Base-by-base conservation (phyloP, 2,329 filamentous ascomycete genomes). In the Fusarium sp. region DNA sequence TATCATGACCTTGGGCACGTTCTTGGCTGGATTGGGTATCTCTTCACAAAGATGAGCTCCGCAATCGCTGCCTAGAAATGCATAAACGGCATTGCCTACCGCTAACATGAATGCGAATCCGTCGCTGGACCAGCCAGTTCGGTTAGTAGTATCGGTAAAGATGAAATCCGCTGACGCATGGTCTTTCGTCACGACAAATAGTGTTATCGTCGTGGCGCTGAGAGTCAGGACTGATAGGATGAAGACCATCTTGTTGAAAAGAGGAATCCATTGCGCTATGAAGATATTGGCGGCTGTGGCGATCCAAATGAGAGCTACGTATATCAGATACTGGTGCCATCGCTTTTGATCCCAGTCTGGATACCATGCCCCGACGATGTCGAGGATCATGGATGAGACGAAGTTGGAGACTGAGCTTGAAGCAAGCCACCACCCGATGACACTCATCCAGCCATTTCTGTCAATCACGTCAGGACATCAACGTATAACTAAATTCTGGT, bases 311-410 rank as follows among this genome's bases (percentile, higher is more conserved):
- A 89, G 90, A 9, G 82, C 89, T 42, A 91, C 86, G 79, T 93
- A 93, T 60, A 93, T 90, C 17, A 93, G 81, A 79, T 93, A 93
- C 68, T 92, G 89, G 73, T 93, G 91, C 89, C 90, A 93, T 20
- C 87, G 78, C 72, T 91, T 79, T 6, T 87, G 72, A 12, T 84
- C 82, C 78, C 90, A 93, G 48, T 81, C 83, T 2, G 87, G 83
- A 73, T 91, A 15, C 74, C 73, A 76, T 1, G 72, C 69, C 4
- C 60, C 36, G 4, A 61, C 58, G 9, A 76, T 74, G 10, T 73
- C 69, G 13, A 76, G 71, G 12, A 76, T 71, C 74, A 76, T 76
- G 1, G 71, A 74, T 28, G 74, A 62, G 0, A 76, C 72, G 28
- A 76, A 76, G 52, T 76, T 76, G 18, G 70, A 71, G 17, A 76